A percentile compares a stretch with the other conserved stretches of the same genome.
phyloP scores from a whole-genome alignment of 2,329 filamentous ascomycete species.

The Arthroderma sp. region DNA sequence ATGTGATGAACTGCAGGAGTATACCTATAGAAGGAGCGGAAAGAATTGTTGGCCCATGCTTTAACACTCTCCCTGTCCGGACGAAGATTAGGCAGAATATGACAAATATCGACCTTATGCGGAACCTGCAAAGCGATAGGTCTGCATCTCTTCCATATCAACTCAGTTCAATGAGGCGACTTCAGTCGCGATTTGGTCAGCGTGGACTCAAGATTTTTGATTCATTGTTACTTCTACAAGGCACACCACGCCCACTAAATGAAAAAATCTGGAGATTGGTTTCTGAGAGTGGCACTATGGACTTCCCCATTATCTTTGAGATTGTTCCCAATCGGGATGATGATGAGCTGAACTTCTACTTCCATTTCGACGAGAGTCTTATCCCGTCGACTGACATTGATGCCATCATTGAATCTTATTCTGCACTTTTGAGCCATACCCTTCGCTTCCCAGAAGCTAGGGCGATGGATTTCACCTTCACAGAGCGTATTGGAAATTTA shows the following conservation, averaged over 20 bases:
- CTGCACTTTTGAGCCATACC: conserved; percentile 25
- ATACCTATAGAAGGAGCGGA: conserved; percentile 55
- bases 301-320: conserved; percentile 66
- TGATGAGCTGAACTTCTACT: conserved; percentile 45
- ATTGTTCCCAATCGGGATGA: conserved; percentile 45
- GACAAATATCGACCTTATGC: conserved; percentile 47
- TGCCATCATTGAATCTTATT: conserved; percentile 22
- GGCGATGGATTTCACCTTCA: conserved; percentile 18
- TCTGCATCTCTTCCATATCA: conserved; percentile 54
- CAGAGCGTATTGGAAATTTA: neutral
- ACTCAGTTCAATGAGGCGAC: conserved; percentile 58
- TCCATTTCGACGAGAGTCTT: conserved; percentile 47
- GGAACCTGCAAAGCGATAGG: conserved; percentile 50
- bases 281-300: conserved; percentile 44
- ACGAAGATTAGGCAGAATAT: conserved; percentile 39
- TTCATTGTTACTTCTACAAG: conserved; percentile 67
- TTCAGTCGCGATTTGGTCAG: conserved; percentile 45
- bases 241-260: conserved; percentile 38
- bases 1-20: conserved; percentile 67
- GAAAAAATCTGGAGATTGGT: conserved; percentile 40
- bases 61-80: conserved; percentile 74
- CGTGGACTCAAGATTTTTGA: conserved; percentile 57
- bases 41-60: conserved; percentile 71
- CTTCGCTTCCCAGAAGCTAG: conserved; percentile 23
- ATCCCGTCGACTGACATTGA: conserved; percentile 18